Base-by-base conservation (phyloP, 805 yeast genomes). In the Lachancea meyersii region DNA sequence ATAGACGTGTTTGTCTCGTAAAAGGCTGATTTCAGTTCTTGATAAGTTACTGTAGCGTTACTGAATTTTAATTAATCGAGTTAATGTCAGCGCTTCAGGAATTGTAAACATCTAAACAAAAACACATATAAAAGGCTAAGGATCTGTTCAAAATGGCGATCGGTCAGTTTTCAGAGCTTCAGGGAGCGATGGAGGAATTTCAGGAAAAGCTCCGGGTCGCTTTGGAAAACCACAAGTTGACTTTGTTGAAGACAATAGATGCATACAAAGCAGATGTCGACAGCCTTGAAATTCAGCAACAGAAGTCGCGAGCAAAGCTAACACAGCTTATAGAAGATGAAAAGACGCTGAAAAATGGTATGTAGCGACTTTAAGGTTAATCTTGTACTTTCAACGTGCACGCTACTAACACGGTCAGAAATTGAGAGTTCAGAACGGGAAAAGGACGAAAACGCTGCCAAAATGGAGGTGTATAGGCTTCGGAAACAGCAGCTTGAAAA, bases 161-260 rank as follows among this genome's bases (percentile, higher is more conserved):
- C 5, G 50, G 58, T 11, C 64, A 64, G 7, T 71, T 71, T 46
- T 68, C 63, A 14, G 62, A 50, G 10, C 48, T 72, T 18, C 64
- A 64, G 48, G 40, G 41, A 20, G 65, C 67, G 38, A 64, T 75
- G 64, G 67, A 63, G 23, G 54, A 46, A 17, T 71, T 75, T 41
- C 61, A 68, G n/a, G 51, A 53, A 19, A 60, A 53, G 22, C 62
- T 73, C 53, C 70, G 70, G 47, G 22, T 13, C 6, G 32, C 34
- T n/a, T 30, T 42, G 19, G 45, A 37, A 22, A 32, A 31, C 4
- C 37, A 26, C 11, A 42, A 42, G 33, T 20, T 36, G 18, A 31
- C 13, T 11, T 20, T 42, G 14, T 17, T 42, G 28, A 18, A 31
- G 19, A 18, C 19, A 9, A 36, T 42, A 2, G 45, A 37, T 9